Conservation (phyloP, 2,329 filamentous ascomycete genomes). For the Colletotrichum magnum region DNA sequence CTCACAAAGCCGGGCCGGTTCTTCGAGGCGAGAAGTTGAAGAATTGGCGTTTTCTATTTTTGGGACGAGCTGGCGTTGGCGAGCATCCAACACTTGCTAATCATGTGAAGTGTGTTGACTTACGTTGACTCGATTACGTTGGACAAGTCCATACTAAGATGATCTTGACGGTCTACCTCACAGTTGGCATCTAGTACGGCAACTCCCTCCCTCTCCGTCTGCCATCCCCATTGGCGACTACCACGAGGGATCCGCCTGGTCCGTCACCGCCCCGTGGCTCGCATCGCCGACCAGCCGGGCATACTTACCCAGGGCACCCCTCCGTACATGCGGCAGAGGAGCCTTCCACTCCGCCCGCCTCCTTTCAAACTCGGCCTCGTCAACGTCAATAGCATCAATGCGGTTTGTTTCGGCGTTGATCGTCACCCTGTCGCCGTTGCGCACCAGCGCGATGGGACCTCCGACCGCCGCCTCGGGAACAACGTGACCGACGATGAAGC, state of each 20-base stretch:
- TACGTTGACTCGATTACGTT: background rate
- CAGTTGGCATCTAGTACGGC: background rate
- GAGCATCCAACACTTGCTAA: no score
- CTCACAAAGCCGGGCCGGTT: no score
- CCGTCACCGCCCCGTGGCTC: constrained; percentile 91
- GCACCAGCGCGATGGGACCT: constrained; percentile 87
- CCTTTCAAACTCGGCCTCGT: constrained; percentile 77
- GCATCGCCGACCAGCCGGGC: constrained; percentile 89
- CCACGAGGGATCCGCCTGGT: constrained; percentile 58
- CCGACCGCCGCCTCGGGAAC: constrained; percentile 91
- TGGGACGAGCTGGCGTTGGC: no score
- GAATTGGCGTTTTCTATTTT: no score
- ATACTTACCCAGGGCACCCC: constrained; percentile 93
- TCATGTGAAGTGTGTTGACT: background rate
- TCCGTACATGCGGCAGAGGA: constrained; percentile 80
- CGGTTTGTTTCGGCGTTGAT: constrained; percentile 88
- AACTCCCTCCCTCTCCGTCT: background rate
- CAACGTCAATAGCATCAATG: constrained; percentile 75
- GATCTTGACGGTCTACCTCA: background rate
- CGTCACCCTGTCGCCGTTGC: constrained; percentile 84
- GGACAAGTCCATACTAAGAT: constrained; percentile 1
- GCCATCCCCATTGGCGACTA: constrained; percentile 11
- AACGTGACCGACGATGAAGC: constrained; percentile 95
- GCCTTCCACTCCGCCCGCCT: constrained; percentile 78
- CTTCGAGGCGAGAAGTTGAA: no score